Conservation (phyloP, 768 basidiomycete genomes). For the Leucosporidium creatinivorum region DNA sequence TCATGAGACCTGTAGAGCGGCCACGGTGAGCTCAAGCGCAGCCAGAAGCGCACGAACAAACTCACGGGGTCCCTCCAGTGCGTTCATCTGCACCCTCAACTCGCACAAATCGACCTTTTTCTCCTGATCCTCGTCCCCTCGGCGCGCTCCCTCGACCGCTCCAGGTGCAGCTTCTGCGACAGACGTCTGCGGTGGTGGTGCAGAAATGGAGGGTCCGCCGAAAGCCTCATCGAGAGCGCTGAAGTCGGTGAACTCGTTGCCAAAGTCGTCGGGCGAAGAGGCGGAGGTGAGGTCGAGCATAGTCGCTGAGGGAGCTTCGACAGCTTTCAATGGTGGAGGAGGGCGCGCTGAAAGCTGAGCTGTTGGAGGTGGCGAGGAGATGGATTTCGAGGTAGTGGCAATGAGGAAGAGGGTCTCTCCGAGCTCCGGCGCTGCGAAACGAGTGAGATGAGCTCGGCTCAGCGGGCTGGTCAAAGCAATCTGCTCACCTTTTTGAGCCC, state of each 20-base stretch:
- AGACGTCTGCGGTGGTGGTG: not conserved
- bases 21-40: no score
- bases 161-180: not conserved
- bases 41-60: not conserved
- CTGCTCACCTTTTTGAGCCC: not conserved
- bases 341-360: not conserved
- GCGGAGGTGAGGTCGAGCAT: not conserved
- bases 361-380: not conserved
- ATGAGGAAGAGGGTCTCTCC: not conserved
- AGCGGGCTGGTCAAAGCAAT: not conserved
- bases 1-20: constrained; percentile 9
- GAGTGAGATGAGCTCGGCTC: not conserved
- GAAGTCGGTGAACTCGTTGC: constrained; percentile 17
- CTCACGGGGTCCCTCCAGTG: constrained; percentile 16
- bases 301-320: not conserved
- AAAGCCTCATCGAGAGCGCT: constrained; percentile 27
- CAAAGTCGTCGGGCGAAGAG: constrained; percentile 9
- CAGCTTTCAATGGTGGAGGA: not conserved
- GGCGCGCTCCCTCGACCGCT: not conserved
- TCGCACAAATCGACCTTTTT: constrained; percentile 21
- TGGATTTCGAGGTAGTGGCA: not conserved
- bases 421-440: not conserved
- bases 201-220: not conserved
- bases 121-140: not conserved
- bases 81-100: constrained; percentile 22